Percentiles rank a stretch among this genome's conserved stretches.
Evolutionary conservation across 192 early-diverging fungal species (phyloP).

Genomic region (Coemansia erecta): DNA sequence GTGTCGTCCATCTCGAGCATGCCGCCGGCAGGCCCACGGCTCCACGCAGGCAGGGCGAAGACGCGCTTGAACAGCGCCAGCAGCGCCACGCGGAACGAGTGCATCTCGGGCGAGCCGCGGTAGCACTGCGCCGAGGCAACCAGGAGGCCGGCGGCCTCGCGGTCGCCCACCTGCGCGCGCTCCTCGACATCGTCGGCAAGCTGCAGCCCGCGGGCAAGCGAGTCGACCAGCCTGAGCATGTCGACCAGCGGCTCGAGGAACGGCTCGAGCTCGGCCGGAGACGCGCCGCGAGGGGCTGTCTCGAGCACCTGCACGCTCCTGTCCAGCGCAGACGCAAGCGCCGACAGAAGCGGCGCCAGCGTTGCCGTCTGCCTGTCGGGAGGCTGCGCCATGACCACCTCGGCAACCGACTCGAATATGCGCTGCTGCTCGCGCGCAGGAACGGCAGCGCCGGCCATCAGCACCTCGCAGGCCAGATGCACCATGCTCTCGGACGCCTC

Average conservation of each 20-base stretch:
- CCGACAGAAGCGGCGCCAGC: conserved; percentile 19
- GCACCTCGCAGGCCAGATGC: conserved; percentile 58
- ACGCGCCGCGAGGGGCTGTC: conserved; percentile 4
- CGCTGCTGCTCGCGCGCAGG: conserved; percentile 51
- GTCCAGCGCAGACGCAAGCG: conserved; percentile 14
- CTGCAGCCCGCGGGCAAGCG: conserved; percentile 44
- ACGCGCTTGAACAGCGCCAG: conserved; percentile 12
- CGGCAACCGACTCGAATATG: conserved; percentile 46
- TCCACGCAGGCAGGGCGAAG: conserved; percentile 12
- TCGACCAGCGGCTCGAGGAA: conserved; percentile 14
- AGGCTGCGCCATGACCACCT: conserved; percentile 29
- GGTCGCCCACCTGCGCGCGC: conserved; percentile 36
- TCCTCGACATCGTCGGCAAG: conserved; percentile 46
- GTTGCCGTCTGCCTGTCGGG: conserved; percentile 19
- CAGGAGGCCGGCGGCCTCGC: conserved; percentile 12
- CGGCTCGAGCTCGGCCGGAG: conserved; percentile 15
- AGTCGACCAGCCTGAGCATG: conserved; percentile 29
- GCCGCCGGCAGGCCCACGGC: conserved; percentile 5
- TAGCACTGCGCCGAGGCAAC: conserved; percentile 34
- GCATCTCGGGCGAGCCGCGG: conserved; percentile 14
- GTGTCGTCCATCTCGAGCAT: conserved; percentile 20
- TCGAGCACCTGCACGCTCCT: conserved; percentile 15
- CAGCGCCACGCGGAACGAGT: conserved; percentile 20
- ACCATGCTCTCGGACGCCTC: conserved; percentile 60
- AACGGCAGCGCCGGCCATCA: conserved; percentile 23